Percentiles rank a stretch among this genome's conserved stretches.
Evolutionary conservation across 2,329 filamentous ascomycete genomes (phyloP).

Genomic region (Botrytis pseudocinerea): DNA sequence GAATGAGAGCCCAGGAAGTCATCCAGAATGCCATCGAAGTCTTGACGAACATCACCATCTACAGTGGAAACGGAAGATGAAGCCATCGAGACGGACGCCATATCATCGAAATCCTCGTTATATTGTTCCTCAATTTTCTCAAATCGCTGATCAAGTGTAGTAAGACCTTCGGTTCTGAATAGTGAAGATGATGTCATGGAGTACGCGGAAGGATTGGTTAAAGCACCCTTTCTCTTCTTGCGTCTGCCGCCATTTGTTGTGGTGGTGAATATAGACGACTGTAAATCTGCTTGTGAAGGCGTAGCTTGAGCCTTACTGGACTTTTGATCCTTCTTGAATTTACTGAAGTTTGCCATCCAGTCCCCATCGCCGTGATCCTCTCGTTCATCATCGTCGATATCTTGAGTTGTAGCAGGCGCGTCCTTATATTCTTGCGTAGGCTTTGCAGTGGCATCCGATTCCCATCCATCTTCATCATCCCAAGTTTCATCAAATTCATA

Average conservation of each 20-base stretch:
- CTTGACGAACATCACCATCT: conserved; percentile 65
- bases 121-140: conserved; percentile 87
- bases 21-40: conserved; percentile 90
- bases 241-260: conserved; percentile 76
- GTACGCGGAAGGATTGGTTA: conserved; percentile 84
- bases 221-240: conserved; percentile 94
- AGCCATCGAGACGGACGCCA: conserved; percentile 61
- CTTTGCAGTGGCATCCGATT: conserved; percentile 89
- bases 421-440: conserved; percentile 58
- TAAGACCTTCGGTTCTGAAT: conserved; percentile 82
- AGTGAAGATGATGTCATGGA: conserved; percentile 91
- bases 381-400: conserved; percentile 52
- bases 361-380: conserved; percentile 69
- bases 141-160: conserved; percentile 84
- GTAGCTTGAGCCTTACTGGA: conserved; percentile 44
- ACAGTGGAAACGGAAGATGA: conserved; percentile 69
- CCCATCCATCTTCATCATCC: conserved; percentile 73
- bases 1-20: conserved; percentile 81
- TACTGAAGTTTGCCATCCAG: conserved; percentile 90
- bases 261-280: conserved; percentile 71
- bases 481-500: conserved; percentile 74
- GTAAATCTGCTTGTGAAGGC: conserved; percentile 61
- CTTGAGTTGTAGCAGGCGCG: conserved; percentile 42
- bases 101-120: conserved; percentile 60
- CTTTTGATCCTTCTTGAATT: conserved; percentile 84